Evolutionary conservation across 2,329 filamentous ascomycete species (phyloP), one percentile per base, ranked within the genome.

Genomic region (Calonectria honghensis): DNA sequence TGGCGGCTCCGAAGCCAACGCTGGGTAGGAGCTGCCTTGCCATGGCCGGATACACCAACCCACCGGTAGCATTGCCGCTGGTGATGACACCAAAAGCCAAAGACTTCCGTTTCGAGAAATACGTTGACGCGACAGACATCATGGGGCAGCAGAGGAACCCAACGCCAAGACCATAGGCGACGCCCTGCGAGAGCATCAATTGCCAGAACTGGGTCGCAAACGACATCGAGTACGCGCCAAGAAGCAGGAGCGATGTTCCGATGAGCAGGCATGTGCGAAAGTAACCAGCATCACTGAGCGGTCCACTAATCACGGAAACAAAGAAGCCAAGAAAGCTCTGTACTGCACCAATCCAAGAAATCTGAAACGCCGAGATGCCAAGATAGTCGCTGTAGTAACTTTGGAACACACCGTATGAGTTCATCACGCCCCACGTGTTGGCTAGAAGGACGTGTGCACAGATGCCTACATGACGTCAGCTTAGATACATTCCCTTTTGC

Each of bases 371-470:
- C 9, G 69, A 54, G 41, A 39, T 39, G 13, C 41, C 50, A 1
- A 71, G 61, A 24, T 57, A 45, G 20, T 32, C 37, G 6, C 61
- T 50, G 20, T 71, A 71, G 37, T 71, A 66, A 4, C 61, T 27
- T 14, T 71, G 61, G 32, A 71, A 71, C 6, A 71, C 50, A 3
- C 69, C 69, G 27, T 66, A 71, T n/a, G 50, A 59, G 37, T 66
- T 66, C 48, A 59, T 66, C 24, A 66, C 50, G 20, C 68, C 68
- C 68, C 68, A 71, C 1, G 68, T 71, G 45, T 65, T 71, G 32
- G 61, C 52, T 6, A 71, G 24, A 24, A 71, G 32, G 20, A 71
- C n/a, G n/a, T 71, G 68, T 13, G 68, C 70, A 41, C 35, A 41
- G 11, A 63, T 41, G 18, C 57, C 57, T 63, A 9, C 9, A 41